phyloP scores from a whole-genome alignment of 805 yeast genomes.

The Vanderwaltozyma tropicalis region DNA sequence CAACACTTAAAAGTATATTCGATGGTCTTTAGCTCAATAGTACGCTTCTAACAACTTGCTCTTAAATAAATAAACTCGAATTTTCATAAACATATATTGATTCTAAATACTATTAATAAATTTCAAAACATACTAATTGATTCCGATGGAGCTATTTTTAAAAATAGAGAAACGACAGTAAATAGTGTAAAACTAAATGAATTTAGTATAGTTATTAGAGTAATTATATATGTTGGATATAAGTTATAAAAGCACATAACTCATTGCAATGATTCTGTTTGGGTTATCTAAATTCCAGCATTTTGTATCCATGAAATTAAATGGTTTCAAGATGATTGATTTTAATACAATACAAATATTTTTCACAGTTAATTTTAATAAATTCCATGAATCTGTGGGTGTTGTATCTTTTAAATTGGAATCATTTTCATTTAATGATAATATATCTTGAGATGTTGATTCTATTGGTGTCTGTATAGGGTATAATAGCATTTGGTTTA shows the following conservation, averaged over 20 bases:
- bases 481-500: background rate
- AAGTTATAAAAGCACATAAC: constrained; percentile 3
- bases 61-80: too few species aligned
- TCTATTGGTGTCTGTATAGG: background rate
- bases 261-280: constrained; percentile 3
- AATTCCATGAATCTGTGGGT: background rate
- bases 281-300: background rate
- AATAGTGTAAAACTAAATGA: too few species aligned
- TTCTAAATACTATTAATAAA: too few species aligned
- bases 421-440: too few species aligned
- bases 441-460: background rate
- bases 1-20: too few species aligned
- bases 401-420: background rate
- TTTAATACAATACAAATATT: constrained; percentile 1
- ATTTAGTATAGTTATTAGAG: background rate
- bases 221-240: background rate
- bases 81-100: too few species aligned
- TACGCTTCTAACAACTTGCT: too few species aligned
- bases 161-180: too few species aligned
- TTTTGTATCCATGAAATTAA: background rate
- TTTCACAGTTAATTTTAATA: background rate
- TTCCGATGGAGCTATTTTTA: too few species aligned
- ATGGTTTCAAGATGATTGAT: background rate
- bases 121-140: too few species aligned
- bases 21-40: too few species aligned